Evolutionary conservation across 805 yeast species (phyloP).

Genomic region (Sugiyamaella americana): DNA sequence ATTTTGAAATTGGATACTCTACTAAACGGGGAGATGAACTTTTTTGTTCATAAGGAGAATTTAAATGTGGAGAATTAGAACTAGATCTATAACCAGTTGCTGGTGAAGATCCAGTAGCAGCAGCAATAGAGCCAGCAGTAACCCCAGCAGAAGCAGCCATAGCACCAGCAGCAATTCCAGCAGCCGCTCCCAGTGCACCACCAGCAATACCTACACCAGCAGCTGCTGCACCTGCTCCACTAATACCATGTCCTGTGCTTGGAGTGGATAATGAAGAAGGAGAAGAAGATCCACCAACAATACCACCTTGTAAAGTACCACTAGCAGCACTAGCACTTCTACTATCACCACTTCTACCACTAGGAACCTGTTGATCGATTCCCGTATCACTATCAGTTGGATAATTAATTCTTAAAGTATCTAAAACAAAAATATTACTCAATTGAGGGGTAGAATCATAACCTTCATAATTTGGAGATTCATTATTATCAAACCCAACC

Average conservation of each 20-base stretch:
- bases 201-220: constrained; percentile 1
- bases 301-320: background rate
- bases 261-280: background rate
- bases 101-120: constrained; percentile 2
- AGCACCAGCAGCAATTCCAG: constrained; percentile 13
- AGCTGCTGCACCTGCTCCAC: background rate
- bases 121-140: constrained; percentile 7
- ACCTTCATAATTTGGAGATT: constrained; percentile 51
- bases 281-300: background rate
- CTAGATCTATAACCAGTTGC: background rate
- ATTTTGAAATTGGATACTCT: background rate
- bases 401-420: constrained; percentile 42
- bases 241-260: background rate
- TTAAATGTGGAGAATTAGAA: background rate
- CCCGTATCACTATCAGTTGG: constrained; percentile 32
- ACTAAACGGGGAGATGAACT: background rate
- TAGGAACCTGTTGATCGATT: no score
- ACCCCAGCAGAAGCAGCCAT: constrained; percentile 8
- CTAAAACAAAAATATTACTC: constrained; percentile 49
- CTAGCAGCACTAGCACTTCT: background rate
- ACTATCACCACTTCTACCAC: background rate
- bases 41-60: background rate
- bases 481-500: constrained; percentile 37
- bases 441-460: background rate
- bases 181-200: constrained; percentile 13